Base-by-base conservation (phyloP, 2,329 filamentous ascomycete genomes). In the Bretziella fagacearum region DNA sequence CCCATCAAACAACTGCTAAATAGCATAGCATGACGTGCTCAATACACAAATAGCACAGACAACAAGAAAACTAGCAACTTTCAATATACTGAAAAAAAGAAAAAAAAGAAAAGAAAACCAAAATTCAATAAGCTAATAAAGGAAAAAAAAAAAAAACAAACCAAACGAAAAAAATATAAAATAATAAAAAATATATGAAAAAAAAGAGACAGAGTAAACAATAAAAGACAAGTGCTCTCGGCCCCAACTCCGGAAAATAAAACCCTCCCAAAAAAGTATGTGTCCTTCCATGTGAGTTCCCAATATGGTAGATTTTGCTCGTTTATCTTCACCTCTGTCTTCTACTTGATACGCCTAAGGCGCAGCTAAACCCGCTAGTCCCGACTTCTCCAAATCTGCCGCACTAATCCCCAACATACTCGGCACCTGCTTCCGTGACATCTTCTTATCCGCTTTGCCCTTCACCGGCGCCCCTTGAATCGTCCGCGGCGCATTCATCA, bases 401-500 rank as follows among this genome's bases (percentile, higher is more conserved):
- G 65, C 63, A 4, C 63, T 63, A 3, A 62, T 62, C 30, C 65
- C 65, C 35, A 67, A 54, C 64, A 67, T 67, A 52, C 63, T 67
- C 17, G 65, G 63, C 20, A 77, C 73, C 55, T 76, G 72, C 57
- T 77, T 77, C 53, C 73, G 61, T 46, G 70, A 56, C 42, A 77
- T 60, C 23, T 69, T 68, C 32, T 65, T 65, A 6, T 63, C 63
- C n/a, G 66, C 65, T 48, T 68, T 66, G 50, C 74, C 71, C 15
- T 71, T 68, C 27, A 74, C 65, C 20, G 86, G 86, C n/a, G 86
- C 78, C 29, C 87, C 87, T 60, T 93, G 85, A 32, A 94, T 89
- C 52, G 84, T 78, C 49, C 87, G 74, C 25, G 87, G 87, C 62
- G 95, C 87, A 60, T 85, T 84, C 85, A 96, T 94, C 40, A 95